Conservation (phyloP, 768 basidiomycete genomes). For the Rhizopogon roseolus region DNA sequence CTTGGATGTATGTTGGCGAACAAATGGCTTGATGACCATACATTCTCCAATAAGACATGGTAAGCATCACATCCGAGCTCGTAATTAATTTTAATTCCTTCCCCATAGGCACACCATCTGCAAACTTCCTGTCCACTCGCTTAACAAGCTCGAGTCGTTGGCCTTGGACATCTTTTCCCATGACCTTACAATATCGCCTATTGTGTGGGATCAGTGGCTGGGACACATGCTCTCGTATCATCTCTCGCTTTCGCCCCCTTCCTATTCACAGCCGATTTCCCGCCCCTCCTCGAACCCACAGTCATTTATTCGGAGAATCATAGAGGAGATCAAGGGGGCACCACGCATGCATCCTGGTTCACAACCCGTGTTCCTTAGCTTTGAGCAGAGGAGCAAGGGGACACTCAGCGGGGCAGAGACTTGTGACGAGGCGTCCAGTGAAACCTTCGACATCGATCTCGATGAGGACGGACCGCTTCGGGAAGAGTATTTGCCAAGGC, state of each 20-base stretch:
- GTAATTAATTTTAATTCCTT: constrained; percentile 5
- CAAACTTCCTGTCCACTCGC: constrained; percentile 59
- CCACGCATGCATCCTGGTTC: constrained; percentile 27
- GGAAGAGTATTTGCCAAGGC: constrained; percentile 75
- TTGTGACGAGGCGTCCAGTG: constrained; percentile 27
- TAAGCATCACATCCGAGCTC: constrained; percentile 26
- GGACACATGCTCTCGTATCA: constrained; percentile 62
- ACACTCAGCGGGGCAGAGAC: constrained; percentile 41
- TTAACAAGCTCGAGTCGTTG: constrained; percentile 70
- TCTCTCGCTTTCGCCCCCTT: constrained; percentile 51
- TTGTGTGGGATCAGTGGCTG: constrained; percentile 72
- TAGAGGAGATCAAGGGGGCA: constrained; percentile 65
- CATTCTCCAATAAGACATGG: constrained; percentile 89
- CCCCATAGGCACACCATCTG: constrained; percentile 71
- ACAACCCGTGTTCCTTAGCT: constrained; percentile 67
- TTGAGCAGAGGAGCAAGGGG: constrained; percentile 60
- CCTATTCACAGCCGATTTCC: constrained; percentile 70
- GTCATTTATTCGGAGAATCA: constrained; percentile 58
- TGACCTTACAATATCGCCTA: constrained; percentile 61
- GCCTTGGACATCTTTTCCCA: constrained; percentile 67
- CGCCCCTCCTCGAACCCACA: constrained; percentile 72
- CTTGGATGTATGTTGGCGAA: constrained; percentile 84
- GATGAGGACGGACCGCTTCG: constrained; percentile 81
- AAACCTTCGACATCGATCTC: constrained; percentile 68
- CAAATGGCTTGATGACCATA: constrained; percentile 87